phyloP scores from a whole-genome alignment of 768 basidiomycete species.

The Piloderma croceum region DNA sequence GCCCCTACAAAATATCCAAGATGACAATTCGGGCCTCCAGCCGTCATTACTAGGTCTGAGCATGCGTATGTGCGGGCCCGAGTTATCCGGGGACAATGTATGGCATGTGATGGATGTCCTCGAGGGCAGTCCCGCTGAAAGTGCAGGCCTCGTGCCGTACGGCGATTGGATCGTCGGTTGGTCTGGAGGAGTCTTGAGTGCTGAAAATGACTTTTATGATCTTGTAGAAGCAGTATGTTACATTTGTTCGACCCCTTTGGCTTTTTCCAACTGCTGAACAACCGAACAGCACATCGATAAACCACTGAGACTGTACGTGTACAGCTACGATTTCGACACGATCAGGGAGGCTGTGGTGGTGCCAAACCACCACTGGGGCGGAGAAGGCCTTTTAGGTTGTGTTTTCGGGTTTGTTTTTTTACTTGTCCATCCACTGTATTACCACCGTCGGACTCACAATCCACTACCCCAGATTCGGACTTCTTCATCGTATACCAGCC shows the following conservation, averaged over 20 bases:
- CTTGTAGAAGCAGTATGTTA: slow-evolving; percentile 82
- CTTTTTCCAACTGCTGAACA: slow-evolving; percentile 5
- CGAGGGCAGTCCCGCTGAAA: slow-evolving; percentile 95
- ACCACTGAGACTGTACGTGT: slow-evolving; percentile 90
- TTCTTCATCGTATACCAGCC: slow-evolving; percentile 89
- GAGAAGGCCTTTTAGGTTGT: slow-evolving; percentile 91
- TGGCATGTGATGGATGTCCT: slow-evolving; percentile 98
- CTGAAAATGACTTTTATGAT: slow-evolving; percentile 95
- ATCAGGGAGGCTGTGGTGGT: slow-evolving; percentile 90
- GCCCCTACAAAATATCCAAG: slow-evolving; percentile 32
- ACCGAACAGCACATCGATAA: slow-evolving; percentile 79
- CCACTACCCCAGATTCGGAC: slow-evolving; percentile 59
- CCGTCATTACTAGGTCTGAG: slow-evolving; percentile 93
- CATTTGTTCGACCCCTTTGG: neutral
- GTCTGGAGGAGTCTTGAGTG: slow-evolving; percentile 86
- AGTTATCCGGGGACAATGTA: slow-evolving; percentile 83
- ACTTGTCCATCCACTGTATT: neutral
- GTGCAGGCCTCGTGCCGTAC: slow-evolving; percentile 91
- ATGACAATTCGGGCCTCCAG: slow-evolving; percentile 42
- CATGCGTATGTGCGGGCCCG: slow-evolving; percentile 90
- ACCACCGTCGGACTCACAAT: slow-evolving; percentile 6
- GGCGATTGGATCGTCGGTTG: slow-evolving; percentile 79
- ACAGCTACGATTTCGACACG: slow-evolving; percentile 94
- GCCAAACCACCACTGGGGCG: slow-evolving; percentile 96
- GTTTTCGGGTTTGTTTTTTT: slow-evolving; percentile 75